Evolutionary conservation across 345 rosid genomes (phyloP), one percentile per base, ranked within the genome.

Genomic region (Salix exigua): DNA sequence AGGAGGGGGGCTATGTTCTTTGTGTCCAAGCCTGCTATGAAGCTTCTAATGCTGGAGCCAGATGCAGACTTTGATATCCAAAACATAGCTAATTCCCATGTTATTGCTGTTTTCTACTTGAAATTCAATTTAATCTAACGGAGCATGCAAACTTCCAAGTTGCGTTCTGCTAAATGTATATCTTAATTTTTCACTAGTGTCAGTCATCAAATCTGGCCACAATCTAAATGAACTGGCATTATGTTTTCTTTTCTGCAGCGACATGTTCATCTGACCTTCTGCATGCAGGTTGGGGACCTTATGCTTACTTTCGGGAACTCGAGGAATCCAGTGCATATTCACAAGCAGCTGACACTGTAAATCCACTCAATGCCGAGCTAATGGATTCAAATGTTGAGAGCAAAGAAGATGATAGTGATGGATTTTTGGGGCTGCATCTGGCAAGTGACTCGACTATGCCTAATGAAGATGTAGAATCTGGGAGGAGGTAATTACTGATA

Each of bases 241-340:
- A 2, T 70, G 51, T 64, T 74, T 58, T 18, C 6, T 48, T 14
- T 25, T 37, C 46, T n/a, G 62, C 60, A 2, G 14, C 5, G 30
- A 40, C 25, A 6, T 31, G 38, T 65, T 63, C 48, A 66, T 66
- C 70, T 62, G 25, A 72, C 66, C 42, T 70, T 68, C 30, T 73
- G 66, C 46, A 67, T 81, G 44, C 67, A 89, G 94, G 88, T 68
- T 91, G 92, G 91, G 91, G 91, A 42, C 87, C 96, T 37, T 91
- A 91, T 69, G 94, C 91, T 50, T 91, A 88, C 82, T 91, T 91
- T 50, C 83, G 78, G 30, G 82, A 79, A 38, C 70, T 91, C 84
- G 90, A 82, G 76, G 89, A 84, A 9, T 78, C 86, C 4, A 35
- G 73, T 26, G 55, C 71, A 55, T 55, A 38, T 51, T 18, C 25